Base-by-base conservation (phyloP, 495 filamentous ascomycete species). In the Neurospora sp. region DNA sequence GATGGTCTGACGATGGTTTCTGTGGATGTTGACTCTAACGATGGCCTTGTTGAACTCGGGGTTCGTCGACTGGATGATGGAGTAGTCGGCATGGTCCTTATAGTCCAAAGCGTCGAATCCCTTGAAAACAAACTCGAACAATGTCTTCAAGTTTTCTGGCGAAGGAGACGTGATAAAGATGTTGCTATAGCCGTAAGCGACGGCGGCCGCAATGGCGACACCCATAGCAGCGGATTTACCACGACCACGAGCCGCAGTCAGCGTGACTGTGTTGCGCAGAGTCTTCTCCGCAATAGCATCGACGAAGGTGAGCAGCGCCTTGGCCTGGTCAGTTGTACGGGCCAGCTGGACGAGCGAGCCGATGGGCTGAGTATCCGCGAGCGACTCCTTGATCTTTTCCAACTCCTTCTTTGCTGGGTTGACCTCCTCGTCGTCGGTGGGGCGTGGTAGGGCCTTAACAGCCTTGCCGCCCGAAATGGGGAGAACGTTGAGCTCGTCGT, bases 41-140 rank as follows among this genome's bases (percentile, higher is more conserved):
- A 99, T 96, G 18, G 96, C 96, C 85, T 99, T 98, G 84, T 98
- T 97, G 86, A 99, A 98, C 70, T 97, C 95, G 2, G 96, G 94
- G 82, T 98, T 98, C 4, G 95, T 98, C 0, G 95, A 98, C 77
- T 99, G 96, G 71, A 99, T 92, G 76, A 99, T 98, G 61, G 94
- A 95, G 79, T 99, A 99, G 77, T 99, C 96, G 68, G 92, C 89
- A 77, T 98, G 96, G 75, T 99, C 96, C 71, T 93, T 87, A 78
- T 98, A 98, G 40, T 90, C 89, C 22, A 99, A 85, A 2, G 94
- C 93, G 80, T 99, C 96, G 74, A 99, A 99, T 1, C 94, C 96
- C 80, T 97, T 98, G 86, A 99, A 99, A 1, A 98, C 88, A 74
- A 99, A 99, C 77, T 98, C 94, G 80, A 99, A 99, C 27, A 98